phyloP scores from a whole-genome alignment of 306 rosid genomes.

The Hippophae rhamnoides region DNA sequence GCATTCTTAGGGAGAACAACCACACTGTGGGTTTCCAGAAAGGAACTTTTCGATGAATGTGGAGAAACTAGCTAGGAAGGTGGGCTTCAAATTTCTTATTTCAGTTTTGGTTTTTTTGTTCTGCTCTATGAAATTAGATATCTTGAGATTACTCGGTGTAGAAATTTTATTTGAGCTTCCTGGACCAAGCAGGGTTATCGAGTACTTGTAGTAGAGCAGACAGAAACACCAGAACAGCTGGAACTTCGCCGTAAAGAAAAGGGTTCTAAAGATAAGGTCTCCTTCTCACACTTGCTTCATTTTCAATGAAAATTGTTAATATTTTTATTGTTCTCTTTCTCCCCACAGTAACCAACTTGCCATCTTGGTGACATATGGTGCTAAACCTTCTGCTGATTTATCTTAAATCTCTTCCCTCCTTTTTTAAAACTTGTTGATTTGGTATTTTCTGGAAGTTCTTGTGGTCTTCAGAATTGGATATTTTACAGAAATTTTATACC shows the following conservation, averaged over 20 bases:
- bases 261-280: slow-evolving; percentile 85
- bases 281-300: background rate
- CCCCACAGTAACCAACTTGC: background rate
- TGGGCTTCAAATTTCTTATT: slow-evolving; percentile 27
- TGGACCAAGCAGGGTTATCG: slow-evolving; percentile 65
- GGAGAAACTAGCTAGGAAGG: slow-evolving; percentile 92
- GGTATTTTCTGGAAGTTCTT: background rate
- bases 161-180: slow-evolving; percentile 24
- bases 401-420: background rate
- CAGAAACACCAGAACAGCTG: slow-evolving; percentile 95
- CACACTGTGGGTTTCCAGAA: slow-evolving; percentile 98
- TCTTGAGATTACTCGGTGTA: slow-evolving; percentile 14
- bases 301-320: background rate
- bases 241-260: slow-evolving; percentile 79
- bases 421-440: background rate
- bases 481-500: background rate
- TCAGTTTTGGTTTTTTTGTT: slow-evolving; percentile 1
- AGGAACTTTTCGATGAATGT: slow-evolving; percentile 68
- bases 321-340: background rate
- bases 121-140: slow-evolving; percentile 2
- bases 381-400: slow-evolving; percentile 2
- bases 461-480: slow-evolving; percentile 3
- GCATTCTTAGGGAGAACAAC: slow-evolving; percentile 77
- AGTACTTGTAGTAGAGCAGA: slow-evolving; percentile 93
- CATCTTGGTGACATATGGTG: background rate